These are phyloP conservation scores for Globisporangium orthogonon DNA, from an alignment of 352 stramenopile genomes.

Conservation along the genomic window DNA sequence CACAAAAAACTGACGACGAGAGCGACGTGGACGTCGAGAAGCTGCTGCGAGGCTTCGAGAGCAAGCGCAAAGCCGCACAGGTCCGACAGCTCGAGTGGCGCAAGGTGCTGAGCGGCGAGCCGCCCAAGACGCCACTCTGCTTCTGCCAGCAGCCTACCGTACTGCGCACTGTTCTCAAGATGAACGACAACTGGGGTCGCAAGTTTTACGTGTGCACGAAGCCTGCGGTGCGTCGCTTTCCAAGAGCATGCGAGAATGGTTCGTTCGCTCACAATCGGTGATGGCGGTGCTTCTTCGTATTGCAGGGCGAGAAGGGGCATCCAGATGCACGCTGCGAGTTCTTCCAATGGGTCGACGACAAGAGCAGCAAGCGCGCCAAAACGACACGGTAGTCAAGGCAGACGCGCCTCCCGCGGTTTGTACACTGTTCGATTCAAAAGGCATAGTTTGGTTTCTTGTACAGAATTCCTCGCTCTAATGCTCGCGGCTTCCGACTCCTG, in stretches of 20 bases:
- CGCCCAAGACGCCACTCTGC: conserved; percentile 56
- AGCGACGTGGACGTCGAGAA: conserved; percentile 11
- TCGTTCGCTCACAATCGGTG: too few species aligned
- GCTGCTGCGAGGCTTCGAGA: conserved; percentile 14
- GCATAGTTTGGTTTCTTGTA: too few species aligned
- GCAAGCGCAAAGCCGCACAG: conserved; percentile 25
- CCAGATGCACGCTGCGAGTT: conserved; percentile 77
- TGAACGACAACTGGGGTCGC: conserved; percentile 73
- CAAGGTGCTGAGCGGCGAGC: conserved; percentile 54
- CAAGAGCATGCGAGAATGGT: too few species aligned
- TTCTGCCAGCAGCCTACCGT: conserved; percentile 61
- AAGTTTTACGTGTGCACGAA: conserved; percentile 87
- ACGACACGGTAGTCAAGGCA: too few species aligned
- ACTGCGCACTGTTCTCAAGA: conserved; percentile 71
- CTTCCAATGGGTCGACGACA: conserved; percentile 71
- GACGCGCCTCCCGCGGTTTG: too few species aligned
- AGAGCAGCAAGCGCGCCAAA: conserved; percentile 11
- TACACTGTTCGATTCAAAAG: background rate
- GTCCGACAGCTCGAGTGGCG: conserved; percentile 46
- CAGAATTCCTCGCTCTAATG: too few species aligned
- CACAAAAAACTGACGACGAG: background rate
- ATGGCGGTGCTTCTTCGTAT: too few species aligned
- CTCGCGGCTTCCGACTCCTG: too few species aligned
- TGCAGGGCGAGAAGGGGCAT: conserved; percentile 71
- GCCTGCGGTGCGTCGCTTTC: conserved; percentile 34